A percentile compares a stretch with the other conserved stretches of the same genome.
These are phyloP conservation scores for Lupinus albus DNA, from an alignment of 306 rosid species.

Conservation along the genomic window DNA sequence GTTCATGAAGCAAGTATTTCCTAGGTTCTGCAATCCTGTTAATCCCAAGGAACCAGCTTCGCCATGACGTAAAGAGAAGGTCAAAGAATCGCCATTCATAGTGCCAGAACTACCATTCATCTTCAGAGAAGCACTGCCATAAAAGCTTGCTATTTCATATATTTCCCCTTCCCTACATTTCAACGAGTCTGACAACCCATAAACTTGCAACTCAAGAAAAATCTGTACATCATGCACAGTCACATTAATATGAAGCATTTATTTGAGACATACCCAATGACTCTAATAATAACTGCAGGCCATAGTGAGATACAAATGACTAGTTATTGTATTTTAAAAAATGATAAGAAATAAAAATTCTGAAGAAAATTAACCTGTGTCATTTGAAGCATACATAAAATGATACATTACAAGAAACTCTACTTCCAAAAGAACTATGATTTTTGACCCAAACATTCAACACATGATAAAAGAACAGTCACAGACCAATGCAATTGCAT, in stretches of 20 bases:
- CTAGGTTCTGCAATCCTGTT: constrained; percentile 91
- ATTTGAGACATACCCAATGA: constrained; percentile 30
- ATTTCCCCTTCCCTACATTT: constrained; percentile 78
- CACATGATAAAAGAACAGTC: background rate
- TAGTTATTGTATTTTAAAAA: constrained; percentile 6
- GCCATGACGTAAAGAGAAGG: constrained; percentile 56
- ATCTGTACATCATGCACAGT: constrained; percentile 55
- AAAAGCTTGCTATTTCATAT: constrained; percentile 59
- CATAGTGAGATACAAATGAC: constrained; percentile 4
- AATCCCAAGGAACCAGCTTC: constrained; percentile 97
- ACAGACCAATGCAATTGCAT: constrained; percentile 9
- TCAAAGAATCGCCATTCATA: constrained; percentile 52
- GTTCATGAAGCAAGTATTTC: constrained; percentile 99
- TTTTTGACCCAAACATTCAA: constrained; percentile 19
- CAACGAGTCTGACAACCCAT: constrained; percentile 89
- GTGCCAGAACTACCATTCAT: constrained; percentile 67
- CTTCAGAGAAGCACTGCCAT: constrained; percentile 50
- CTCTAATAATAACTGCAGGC: background rate
- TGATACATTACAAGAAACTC: constrained; percentile 12
- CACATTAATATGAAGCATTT: constrained; percentile 31
- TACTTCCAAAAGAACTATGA: constrained; percentile 31
- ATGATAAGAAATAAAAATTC: constrained; percentile 1
- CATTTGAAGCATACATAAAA: constrained; percentile 26
- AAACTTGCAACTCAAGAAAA: constrained; percentile 88
- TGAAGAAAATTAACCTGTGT: constrained; percentile 9